Evolutionary conservation across 1,284 basidiomycete genomes (phyloP).

Genomic region (Cryptococcus sp.): DNA sequence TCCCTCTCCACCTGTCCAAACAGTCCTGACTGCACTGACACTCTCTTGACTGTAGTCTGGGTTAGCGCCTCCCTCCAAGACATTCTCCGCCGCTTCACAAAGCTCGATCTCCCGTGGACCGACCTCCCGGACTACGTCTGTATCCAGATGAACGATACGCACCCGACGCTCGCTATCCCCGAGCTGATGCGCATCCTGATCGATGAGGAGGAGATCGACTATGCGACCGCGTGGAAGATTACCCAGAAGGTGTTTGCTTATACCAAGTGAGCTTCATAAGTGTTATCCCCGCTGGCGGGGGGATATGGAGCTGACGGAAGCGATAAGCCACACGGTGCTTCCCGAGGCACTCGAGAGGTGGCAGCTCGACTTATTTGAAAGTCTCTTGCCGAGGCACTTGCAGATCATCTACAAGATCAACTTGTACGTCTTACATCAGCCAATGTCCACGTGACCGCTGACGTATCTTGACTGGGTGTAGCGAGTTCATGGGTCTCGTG

Average conservation of each 20-base stretch:
- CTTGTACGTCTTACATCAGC: constrained; percentile 56
- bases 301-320: not conserved
- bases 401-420: constrained; percentile 85
- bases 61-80: constrained; percentile 60
- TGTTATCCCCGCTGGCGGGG: too few relatives aligned
- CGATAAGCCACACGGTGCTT: constrained; percentile 40
- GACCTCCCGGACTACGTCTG: constrained; percentile 75
- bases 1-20: constrained; percentile 33
- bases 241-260: constrained; percentile 86
- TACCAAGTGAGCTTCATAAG: constrained; percentile 63
- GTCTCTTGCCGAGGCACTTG: constrained; percentile 64
- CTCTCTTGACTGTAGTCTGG: constrained; percentile 17
- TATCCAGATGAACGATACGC: constrained; percentile 78
- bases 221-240: constrained; percentile 79
- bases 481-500: constrained; percentile 59
- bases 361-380: constrained; percentile 75
- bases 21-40: constrained; percentile 37
- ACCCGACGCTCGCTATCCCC: constrained; percentile 89
- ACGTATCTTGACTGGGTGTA: constrained; percentile 37
- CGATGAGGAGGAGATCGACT: constrained; percentile 80
- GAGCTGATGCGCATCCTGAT: constrained; percentile 81
- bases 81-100: constrained; percentile 60
- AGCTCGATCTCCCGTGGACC: constrained; percentile 49
- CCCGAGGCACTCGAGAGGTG: constrained; percentile 64
- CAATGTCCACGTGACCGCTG: not conserved